Base-by-base conservation (phyloP, 192 early-diverging fungal genomes). In the Spinellus fusiger region DNA sequence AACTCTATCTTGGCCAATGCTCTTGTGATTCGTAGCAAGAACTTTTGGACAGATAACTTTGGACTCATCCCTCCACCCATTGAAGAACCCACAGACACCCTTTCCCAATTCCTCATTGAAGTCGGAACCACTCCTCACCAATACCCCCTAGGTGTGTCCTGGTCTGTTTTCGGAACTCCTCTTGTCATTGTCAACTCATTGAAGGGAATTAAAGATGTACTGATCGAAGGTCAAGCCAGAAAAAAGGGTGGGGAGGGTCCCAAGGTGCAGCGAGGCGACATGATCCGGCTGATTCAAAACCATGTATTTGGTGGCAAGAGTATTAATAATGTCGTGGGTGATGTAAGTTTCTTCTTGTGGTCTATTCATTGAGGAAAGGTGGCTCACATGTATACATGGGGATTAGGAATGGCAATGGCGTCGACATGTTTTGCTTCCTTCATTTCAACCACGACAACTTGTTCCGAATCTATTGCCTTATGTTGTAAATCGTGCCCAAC, bases 351-450 rank as follows among this genome's bases (percentile, higher is more conserved):
- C 20, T 35, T 2, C 15, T 31, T 28, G 29, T 22, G 5, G 16
- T 4, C 22, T 56, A 34, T 54, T 40, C 35, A 0, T 27, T 1
- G 37, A 8, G 4, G 6, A 33, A 38, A 13, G 7, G 22, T n/a
- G 3, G 23, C 27, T 48, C 25, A 49, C 15, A 49, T 16, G 20
- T 9, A 35, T 51, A 10, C 16, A 23, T 49, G 25, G 18, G 12
- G 18, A 40, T 44, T 35, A 73, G 66, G 72, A 69, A 13, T 74
- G 72, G 72, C 57, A 48, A 22, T 74, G 72, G 72, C 62, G 72
- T 51, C 72, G 72, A 25, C 55, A 65, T 34, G 26, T 65, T 18
- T 38, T 74, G 22, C 26, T 64, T 26, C 72, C 66, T 26, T 63
- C 63, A 28, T 74, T 74, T 31, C 66, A 65, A 16, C 62, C 62